These are phyloP conservation scores for Ceratobasidium papillatum DNA, from an alignment of 1,284 basidiomycete genomes.

Conservation along the genomic window DNA sequence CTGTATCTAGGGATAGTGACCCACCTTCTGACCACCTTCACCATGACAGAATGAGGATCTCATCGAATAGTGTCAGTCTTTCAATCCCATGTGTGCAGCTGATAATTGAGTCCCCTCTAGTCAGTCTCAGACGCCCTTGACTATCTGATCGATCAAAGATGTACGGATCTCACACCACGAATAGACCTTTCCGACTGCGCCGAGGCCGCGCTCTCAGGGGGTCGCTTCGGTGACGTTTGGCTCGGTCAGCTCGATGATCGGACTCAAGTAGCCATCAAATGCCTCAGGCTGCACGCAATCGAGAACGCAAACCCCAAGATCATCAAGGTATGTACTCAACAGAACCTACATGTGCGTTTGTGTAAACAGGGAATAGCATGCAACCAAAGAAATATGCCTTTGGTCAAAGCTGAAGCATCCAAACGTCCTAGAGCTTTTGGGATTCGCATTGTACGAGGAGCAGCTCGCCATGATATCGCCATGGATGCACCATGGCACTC, in stretches of 20 bases:
- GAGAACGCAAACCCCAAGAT: neutral
- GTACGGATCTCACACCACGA: neutral
- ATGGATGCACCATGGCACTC: conserved; percentile 15
- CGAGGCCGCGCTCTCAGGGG: neutral
- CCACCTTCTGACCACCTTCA: too few relatives aligned
- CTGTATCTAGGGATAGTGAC: too few relatives aligned
- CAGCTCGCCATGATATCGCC: conserved; percentile 17
- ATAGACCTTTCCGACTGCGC: neutral
- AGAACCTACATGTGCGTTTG: too few relatives aligned
- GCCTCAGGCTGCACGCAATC: neutral
- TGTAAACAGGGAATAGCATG: neutral
- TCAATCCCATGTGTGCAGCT: too few relatives aligned
- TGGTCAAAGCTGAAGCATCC: conserved; percentile 26
- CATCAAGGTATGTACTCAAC: neutral
- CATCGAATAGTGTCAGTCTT: too few relatives aligned
- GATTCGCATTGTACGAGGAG: conserved; percentile 2
- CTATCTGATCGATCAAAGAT: neutral
- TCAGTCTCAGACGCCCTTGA: neutral
- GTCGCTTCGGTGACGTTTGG: conserved; percentile 24
- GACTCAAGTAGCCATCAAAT: conserved; percentile 22
- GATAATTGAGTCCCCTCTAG: too few relatives aligned
- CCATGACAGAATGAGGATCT: too few relatives aligned
- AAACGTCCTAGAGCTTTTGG: conserved; percentile 13
- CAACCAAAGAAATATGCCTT: conserved; percentile 19
- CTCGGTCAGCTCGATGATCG: neutral